Evolutionary conservation across 805 yeast species (phyloP), one percentile per base, ranked within the genome.

Genomic region (Grigorovia yakushimaensis): DNA sequence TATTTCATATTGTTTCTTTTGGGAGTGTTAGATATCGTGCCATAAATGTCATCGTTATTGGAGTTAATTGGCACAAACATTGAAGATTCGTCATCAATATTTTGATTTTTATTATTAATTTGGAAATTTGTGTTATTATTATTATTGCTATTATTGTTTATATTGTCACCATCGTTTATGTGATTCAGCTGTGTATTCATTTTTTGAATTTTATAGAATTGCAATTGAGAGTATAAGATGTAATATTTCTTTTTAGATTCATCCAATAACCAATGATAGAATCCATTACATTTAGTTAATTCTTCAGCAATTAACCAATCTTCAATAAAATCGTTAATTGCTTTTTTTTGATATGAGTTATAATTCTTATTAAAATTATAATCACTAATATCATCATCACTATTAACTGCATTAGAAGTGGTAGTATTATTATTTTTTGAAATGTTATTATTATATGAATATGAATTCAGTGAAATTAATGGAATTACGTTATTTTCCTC

Each of bases 241-340:
- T 47, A 43, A 42, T 46, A 63, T 46, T 62, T 61, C 30, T 51
- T 49, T 24, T 48, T 53, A 27, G 58, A 58, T 39, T 59, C 57
- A 22, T 57, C 53, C 33, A 63, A 46, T 35, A 62, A 52, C 65
- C 67, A 61, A 9, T 51, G 47, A 38, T 65, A 65, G 47, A 65
- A 65, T 19, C 53, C 62, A 44, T 65, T 62, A 44, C 66, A 60
- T 42, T 64, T 65, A 9, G 50, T 51, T 22, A 64, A 46, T 48
- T 65, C 60, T 15, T 52, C 56, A 3, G 50, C 52, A 11, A 64
- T 55, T 13, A 64, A 41, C 69, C 69, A 65, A 35, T 58, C 55
- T 37, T 64, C 59, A 13, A 65, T 54, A 44, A 65, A 65, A 23
- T 58, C 61, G 7, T 53, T 54, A 11, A 57, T 52, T 21, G 56